Base-by-base conservation (phyloP, 108 stramenopile genomes). In the Stephanodiscus triporus region DNA sequence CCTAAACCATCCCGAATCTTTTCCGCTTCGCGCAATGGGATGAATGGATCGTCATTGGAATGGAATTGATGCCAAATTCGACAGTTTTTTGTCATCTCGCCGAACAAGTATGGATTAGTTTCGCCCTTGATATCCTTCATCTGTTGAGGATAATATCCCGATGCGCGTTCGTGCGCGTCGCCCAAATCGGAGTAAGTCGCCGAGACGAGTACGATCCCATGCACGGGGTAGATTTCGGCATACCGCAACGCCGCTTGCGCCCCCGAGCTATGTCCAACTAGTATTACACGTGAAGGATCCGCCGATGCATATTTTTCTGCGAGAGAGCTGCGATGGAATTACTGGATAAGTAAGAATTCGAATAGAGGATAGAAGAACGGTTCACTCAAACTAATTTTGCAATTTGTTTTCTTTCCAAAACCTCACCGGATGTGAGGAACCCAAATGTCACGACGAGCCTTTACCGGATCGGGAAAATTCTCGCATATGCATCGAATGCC, bases 21-120 rank as follows among this genome's bases (percentile, higher is more conserved):
- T 40, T 87, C 77, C 11, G 85, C 89, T 63, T 87, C 89, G 32
- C 63, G 40, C 13, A 86, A 65, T 19, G 87, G 87, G 56, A 90
- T 90, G 61, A 88, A 90, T 2, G 87, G 89, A 72, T 88, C 87
- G 76, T 91, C 86, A 72, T 88, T 86, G 1, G 83, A 81, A 82
- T 91, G 89, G 58, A 88, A 91, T 63, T 91, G 89, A 63, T 81
- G 55, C 87, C 87, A 91, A 32, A 30, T 27, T 45, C 66, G 45
- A 57, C 86, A 87, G 63, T 90, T 87, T 37, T 58, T 56, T 49
- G 66, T 85, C 89, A 90, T 90, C 7, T 66, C 40, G 9, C 81
- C 72, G 77, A 90, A 90, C 22, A 65, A 51, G 51, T 90, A 90
- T 5, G 71, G 70, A 80, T 90, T 90, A 9, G 43, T 65, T 38